Conservation (phyloP, 495 filamentous ascomycete genomes). For the Aspergillus sclerotiicarbonarius region DNA sequence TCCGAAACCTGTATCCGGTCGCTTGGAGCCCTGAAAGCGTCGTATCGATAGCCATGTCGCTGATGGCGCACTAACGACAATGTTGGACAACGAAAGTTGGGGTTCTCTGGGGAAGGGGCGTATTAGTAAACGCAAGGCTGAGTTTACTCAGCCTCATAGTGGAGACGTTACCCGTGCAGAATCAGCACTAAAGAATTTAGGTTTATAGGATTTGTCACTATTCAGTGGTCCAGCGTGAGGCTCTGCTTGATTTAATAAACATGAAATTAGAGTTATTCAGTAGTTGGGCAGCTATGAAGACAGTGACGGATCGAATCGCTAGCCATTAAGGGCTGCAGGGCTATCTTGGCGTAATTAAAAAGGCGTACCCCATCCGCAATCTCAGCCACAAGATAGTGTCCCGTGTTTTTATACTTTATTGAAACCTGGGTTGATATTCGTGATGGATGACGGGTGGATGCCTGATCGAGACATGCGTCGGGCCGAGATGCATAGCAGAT, state of each 20-base stretch:
- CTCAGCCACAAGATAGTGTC: background rate
- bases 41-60: slow-evolving; percentile 14
- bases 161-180: background rate
- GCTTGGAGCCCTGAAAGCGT: slow-evolving; percentile 6
- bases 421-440: background rate
- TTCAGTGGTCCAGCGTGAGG: background rate
- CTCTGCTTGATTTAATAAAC: background rate
- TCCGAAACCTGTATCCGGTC: slow-evolving; percentile 22
- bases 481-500: background rate
- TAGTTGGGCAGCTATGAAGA: background rate
- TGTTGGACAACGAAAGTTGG: background rate
- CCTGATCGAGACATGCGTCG: background rate
- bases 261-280: background rate
- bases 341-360: background rate
- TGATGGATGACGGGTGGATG: background rate
- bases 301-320: background rate
- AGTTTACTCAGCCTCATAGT: background rate
- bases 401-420: background rate
- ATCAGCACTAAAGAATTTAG: background rate
- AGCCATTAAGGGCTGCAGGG: background rate
- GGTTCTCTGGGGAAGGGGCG: background rate
- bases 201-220: background rate
- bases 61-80: background rate
- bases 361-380: background rate
- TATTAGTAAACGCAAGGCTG: background rate